Base-by-base conservation (phyloP, 1,284 basidiomycete species). In the Hemileia vastatrix region DNA sequence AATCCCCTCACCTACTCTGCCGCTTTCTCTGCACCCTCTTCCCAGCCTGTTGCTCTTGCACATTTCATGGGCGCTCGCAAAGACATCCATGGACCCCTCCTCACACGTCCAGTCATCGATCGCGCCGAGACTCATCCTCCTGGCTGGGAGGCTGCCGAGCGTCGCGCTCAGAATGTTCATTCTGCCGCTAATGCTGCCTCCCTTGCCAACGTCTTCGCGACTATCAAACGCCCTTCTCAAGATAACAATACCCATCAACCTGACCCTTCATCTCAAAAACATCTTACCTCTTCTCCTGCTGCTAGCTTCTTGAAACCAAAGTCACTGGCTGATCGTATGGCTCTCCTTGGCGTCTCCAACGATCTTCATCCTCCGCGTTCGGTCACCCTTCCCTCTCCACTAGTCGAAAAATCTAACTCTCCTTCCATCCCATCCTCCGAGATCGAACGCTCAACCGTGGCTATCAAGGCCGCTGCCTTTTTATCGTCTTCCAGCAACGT, bases 61-160 rank as follows among this genome's bases (percentile, higher is more conserved):
- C 58, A 60, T 33, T 60, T 60, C 58, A 60, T 60, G 58, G 58
- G 58, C 36, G 58, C 58, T 23, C 49, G 58, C 32, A 48, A 36
- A 6, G 58, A 60, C 23, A 15, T 60, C 11, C 43, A 60, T 6
- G 58, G 58, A 13, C 58, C 58, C 31, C 50, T 60, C 4, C 36
- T 60, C 33, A 60, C 58, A n/a, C 43, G 48, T n/a, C 50, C 43
- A 43, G 50, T 36, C 27, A 43, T 60, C 3, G 58, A 60, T 19
- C 50, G 54, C 23, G 54, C 53, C 19, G 58, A 60, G 43, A 31
- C 54, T 44, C 53, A 51, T 32, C 58, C 58, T 8, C 50, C 53
- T 1, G 58, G 58, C 21, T 60, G 58, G 58, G 58, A 60, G 47
- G 13, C 48, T 3, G 58, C 58, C 15, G 58, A 60, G 43, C 43